These are phyloP conservation scores for Euphorbia celastroides DNA, from an alignment of 441 rosid species.

Conservation along the genomic window DNA sequence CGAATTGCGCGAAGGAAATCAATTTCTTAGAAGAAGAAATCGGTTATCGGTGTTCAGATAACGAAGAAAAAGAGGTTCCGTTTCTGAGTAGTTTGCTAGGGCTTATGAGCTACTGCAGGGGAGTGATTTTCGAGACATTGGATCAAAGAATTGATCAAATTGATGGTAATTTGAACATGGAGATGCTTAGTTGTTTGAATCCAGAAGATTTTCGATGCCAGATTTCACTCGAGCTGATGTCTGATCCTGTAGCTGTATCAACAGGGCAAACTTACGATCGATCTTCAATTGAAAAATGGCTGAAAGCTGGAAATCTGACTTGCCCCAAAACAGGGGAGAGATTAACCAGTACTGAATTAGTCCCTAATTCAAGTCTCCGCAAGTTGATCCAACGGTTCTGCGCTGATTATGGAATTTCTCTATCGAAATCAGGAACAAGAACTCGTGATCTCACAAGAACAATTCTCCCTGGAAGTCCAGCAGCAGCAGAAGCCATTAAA, in stretches of 20 bases:
- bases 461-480: conserved; percentile 41
- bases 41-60: conserved; percentile 23
- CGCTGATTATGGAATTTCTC: conserved; percentile 38
- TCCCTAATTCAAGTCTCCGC: conserved; percentile 49
- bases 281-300: conserved; percentile 69
- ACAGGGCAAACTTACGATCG: conserved; percentile 89
- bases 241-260: conserved; percentile 62
- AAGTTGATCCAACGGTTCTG: conserved; percentile 59
- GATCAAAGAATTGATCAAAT: conserved; percentile 26
- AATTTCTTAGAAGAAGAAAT: conserved; percentile 51
- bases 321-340: conserved; percentile 81
- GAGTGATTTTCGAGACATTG: conserved; percentile 41
- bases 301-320: conserved; percentile 54
- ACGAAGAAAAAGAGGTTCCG: conserved; percentile 33
- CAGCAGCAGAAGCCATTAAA: conserved; percentile 40
- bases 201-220: conserved; percentile 78
- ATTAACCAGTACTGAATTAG: conserved; percentile 40
- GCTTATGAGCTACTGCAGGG: conserved; percentile 58
- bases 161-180: conserved; percentile 28
- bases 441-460: conserved; percentile 40
- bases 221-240: conserved; percentile 76
- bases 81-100: conserved; percentile 54
- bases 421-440: conserved; percentile 27
- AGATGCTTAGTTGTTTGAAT: conserved; percentile 41
- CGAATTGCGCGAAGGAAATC: conserved; percentile 48